Conservation (phyloP, 2,329 filamentous ascomycete genomes). For the Penicillium corylophilum region DNA sequence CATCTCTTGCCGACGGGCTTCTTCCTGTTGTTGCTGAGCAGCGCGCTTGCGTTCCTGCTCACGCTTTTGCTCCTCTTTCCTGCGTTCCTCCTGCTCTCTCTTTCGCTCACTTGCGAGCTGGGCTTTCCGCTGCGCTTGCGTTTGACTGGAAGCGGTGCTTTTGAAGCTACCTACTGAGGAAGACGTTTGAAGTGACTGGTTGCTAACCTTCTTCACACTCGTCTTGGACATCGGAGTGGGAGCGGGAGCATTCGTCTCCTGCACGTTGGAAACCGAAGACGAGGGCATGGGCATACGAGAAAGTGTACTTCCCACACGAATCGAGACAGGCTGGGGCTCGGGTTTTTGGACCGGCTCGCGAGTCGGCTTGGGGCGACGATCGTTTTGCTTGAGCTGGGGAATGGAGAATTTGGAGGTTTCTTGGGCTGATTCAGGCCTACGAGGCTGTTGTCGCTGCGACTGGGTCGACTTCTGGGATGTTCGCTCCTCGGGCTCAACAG, state of each 20-base stretch:
- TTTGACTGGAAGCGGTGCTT: slow-evolving; percentile 58
- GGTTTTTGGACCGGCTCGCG: slow-evolving; percentile 45
- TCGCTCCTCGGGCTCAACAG: slow-evolving; percentile 35
- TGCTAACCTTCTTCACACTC: slow-evolving; percentile 63
- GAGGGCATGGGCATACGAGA: slow-evolving; percentile 45
- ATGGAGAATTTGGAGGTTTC: slow-evolving; percentile 31
- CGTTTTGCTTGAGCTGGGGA: slow-evolving; percentile 34
- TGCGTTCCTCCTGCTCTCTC: slow-evolving; percentile 81
- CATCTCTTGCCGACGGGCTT: slow-evolving; percentile 59
- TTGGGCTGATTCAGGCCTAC: slow-evolving; percentile 30
- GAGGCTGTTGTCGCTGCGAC: slow-evolving; percentile 28
- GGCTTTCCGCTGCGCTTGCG: slow-evolving; percentile 67
- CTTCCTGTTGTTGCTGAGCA: slow-evolving; percentile 55
- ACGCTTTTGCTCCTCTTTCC: slow-evolving; percentile 76
- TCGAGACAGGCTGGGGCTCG: slow-evolving; percentile 49
- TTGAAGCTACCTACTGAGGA: slow-evolving; percentile 61
- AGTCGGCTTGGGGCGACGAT: slow-evolving; percentile 46
- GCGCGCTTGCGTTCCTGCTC: slow-evolving; percentile 76
- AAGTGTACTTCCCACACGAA: slow-evolving; percentile 49
- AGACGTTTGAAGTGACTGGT: slow-evolving; percentile 59
- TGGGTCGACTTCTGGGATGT: slow-evolving; percentile 27
- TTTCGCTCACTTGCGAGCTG: slow-evolving; percentile 75
- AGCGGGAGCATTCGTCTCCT: slow-evolving; percentile 53
- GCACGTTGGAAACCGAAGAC: slow-evolving; percentile 58
- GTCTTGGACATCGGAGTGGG: slow-evolving; percentile 44